Conservation (phyloP, 306 rosid species). For the Trifolium fragiferum region DNA sequence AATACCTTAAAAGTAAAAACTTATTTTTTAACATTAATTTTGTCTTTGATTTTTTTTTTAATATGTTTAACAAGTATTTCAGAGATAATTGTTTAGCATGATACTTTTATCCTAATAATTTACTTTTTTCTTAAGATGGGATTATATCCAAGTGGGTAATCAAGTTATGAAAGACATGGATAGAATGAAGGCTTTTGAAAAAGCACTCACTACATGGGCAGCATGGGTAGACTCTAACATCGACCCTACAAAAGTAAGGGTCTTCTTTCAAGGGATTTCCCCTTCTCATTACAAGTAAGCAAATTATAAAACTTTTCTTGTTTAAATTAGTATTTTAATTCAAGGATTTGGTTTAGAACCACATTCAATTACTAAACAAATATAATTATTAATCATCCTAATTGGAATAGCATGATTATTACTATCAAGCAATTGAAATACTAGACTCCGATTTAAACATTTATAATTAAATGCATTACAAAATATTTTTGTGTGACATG, state of each 20-base stretch:
- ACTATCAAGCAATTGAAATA: not conserved
- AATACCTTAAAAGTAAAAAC: too few species aligned
- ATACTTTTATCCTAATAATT: too few species aligned
- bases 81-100: too few species aligned
- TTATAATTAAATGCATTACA: not conserved
- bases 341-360: too few species aligned
- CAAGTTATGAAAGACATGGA: conserved; percentile 68
- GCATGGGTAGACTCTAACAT: conserved; percentile 71
- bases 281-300: conserved; percentile 96
- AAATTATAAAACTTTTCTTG: not conserved
- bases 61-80: too few species aligned
- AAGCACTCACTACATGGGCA: conserved; percentile 81
- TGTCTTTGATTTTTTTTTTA: too few species aligned
- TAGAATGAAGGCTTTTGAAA: conserved; percentile 81
- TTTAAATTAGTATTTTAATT: not conserved
- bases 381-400: too few species aligned
- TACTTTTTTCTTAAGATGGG: too few species aligned
- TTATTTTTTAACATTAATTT: too few species aligned
- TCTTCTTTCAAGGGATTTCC: conserved; percentile 94
- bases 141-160: conserved; percentile 63
- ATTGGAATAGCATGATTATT: not conserved
- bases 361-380: not conserved
- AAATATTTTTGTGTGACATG: not conserved
- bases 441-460: not conserved
- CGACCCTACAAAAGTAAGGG: conserved; percentile 58